Base-by-base conservation (phyloP, 1,139 yeast species). In the Geotrichum reessii region DNA sequence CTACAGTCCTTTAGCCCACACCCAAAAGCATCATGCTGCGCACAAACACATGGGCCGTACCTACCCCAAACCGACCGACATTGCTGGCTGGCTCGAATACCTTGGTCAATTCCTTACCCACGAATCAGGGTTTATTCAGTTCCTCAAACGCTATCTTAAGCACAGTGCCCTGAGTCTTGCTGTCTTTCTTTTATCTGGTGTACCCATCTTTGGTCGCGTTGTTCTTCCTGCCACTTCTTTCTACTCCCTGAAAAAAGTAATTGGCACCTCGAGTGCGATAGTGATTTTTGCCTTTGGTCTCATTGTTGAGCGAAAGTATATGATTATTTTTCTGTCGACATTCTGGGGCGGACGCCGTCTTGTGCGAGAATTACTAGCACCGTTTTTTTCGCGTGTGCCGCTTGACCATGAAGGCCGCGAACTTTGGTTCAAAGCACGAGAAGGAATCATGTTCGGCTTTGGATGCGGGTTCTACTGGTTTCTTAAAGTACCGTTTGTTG, bases 371-470 rank as follows among this genome's bases (percentile, higher is more conserved):
- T 73, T 84, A 48, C 72, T 83, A 47, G 69, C 71, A 11, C 86
- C 86, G 2, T 83, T 81, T 66, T 81, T 84, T 68, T 67, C 74
- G 14, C 71, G 81, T 25, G 71, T 82, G 22, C 80, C 81, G 9
- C 78, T 82, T 61, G 63, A 72, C 4, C 69, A 77, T 8, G 63
- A 70, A n/a, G 83, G 82, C 57, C 73, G 73, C 52, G 73, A 74
- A 11, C 78, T 75, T 57, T 84, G 88, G 88, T 71, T 76, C 57
- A 73, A 74, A 22, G 78, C 84, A 11, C 74, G 88, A 47, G 82
- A 80, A 56, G 87, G 87, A 0, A 75, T 82, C 21, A 69, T 84
- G 50, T 80, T 81, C 63, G 87, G 87, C 1, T 83, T 82, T 64
- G 82, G 85, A 1, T 67, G 81, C n/a, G 76, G 78, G 52, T 81